These are phyloP conservation scores for Microsporum canis DNA, from an alignment of 2,329 filamentous ascomycete genomes.

Conservation along the genomic window DNA sequence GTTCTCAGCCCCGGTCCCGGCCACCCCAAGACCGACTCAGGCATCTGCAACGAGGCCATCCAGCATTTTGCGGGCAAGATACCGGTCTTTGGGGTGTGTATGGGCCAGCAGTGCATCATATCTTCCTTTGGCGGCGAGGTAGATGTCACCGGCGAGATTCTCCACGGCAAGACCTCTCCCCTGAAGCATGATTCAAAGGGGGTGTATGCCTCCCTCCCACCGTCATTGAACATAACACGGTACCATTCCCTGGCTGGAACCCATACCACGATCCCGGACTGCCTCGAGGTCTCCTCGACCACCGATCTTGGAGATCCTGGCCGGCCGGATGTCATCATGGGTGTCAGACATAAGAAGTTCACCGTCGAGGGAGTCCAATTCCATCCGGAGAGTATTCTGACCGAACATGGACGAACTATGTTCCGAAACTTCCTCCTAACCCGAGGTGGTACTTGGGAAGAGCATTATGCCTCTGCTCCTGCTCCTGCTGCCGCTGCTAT, in stretches of 20 bases:
- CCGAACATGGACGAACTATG: constrained; percentile 77
- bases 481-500: constrained; percentile 16
- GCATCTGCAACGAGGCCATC: constrained; percentile 86
- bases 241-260: constrained; percentile 96
- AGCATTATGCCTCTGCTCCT: constrained; percentile 28
- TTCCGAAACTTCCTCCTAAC: constrained; percentile 83
- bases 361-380: constrained; percentile 95
- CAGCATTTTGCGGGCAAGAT: constrained; percentile 87
- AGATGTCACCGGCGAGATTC: constrained; percentile 83
- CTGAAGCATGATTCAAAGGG: constrained; percentile 82
- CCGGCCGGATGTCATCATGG: constrained; percentile 84
- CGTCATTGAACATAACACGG: constrained; percentile 76
- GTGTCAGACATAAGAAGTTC: constrained; percentile 83
- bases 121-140: constrained; percentile 87
- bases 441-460: constrained; percentile 83
- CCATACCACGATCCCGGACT: constrained; percentile 71
- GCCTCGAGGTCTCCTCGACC: constrained; percentile 84
- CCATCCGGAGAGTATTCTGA: constrained; percentile 93
- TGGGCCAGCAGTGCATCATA: constrained; percentile 98
- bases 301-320: constrained; percentile 59
- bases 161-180: constrained; percentile 93
- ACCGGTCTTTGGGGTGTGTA: constrained; percentile 92
- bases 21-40: constrained; percentile 82
- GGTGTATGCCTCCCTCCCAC: constrained; percentile 71
- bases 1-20: constrained; percentile 92